Percentiles rank a stretch among this genome's conserved stretches.
phyloP scores from a whole-genome alignment of 257 asterid species.

The Solanum dulcamara region DNA sequence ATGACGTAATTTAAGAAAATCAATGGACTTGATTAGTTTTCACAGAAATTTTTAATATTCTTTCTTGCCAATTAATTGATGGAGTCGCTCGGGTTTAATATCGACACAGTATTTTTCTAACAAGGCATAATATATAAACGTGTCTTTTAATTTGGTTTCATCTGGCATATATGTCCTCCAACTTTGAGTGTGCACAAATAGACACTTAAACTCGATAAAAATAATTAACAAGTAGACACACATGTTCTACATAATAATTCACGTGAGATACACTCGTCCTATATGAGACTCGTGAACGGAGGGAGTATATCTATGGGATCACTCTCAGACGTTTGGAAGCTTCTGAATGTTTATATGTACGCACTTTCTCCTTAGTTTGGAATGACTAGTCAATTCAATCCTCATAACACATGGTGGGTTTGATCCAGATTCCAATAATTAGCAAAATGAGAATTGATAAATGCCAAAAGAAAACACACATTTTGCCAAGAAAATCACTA shows the following conservation, averaged over 20 bases:
- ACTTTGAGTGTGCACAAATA: neutral
- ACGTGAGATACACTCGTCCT: neutral
- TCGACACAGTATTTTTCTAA: neutral
- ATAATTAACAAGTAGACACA: neutral
- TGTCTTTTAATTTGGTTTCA: neutral
- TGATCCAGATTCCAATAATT: constrained; percentile 29
- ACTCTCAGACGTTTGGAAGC: constrained; percentile 11
- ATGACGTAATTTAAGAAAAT: neutral
- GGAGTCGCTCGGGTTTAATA: neutral
- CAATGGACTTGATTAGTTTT: neutral
- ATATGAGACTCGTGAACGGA: neutral
- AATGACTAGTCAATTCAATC: constrained; percentile 8
- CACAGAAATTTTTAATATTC: too few relatives aligned
- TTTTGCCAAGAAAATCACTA: neutral
- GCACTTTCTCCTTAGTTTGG: neutral
- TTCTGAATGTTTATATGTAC: constrained; percentile 26
- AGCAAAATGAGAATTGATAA: constrained; percentile 27
- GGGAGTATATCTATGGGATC: neutral
- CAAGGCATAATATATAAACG: neutral
- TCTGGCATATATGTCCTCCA: neutral
- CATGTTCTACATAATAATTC: neutral
- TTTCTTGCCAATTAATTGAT: neutral
- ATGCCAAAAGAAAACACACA: constrained; percentile 21
- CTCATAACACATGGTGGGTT: neutral
- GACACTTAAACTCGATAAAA: neutral